Conservation (phyloP, 176 grass and related monocot genomes). For the Melocanna baccifera region DNA sequence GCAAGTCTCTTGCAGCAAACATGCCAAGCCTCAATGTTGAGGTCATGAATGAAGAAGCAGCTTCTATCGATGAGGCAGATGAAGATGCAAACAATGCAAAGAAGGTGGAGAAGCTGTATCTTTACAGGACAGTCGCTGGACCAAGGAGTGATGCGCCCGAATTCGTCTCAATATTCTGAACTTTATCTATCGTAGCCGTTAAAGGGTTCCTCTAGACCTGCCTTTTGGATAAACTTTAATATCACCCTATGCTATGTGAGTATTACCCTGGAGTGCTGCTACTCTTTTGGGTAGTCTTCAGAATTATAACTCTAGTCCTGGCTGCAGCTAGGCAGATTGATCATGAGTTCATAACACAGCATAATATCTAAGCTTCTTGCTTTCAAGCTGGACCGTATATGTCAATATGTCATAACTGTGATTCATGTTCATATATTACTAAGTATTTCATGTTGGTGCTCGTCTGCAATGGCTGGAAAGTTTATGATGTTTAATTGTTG, state of each 20-base stretch:
- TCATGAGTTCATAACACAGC: background rate
- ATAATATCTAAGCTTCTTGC: background rate
- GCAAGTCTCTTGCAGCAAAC: slow-evolving; percentile 55
- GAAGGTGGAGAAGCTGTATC: slow-evolving; percentile 62
- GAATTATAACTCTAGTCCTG: background rate
- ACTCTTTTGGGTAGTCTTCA: background rate
- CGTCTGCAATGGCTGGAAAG: background rate
- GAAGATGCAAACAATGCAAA: background rate
- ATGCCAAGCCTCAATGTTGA: slow-evolving; percentile 66
- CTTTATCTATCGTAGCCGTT: background rate
- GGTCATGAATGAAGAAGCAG: slow-evolving; percentile 40
- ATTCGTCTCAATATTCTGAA: slow-evolving; percentile 49
- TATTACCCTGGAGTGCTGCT: background rate
- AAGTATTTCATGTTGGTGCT: background rate
- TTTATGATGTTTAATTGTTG: background rate
- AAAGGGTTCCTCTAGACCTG: background rate
- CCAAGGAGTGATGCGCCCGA: slow-evolving; percentile 51
- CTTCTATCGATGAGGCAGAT: background rate
- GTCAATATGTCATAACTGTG: background rate
- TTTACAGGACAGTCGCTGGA: slow-evolving; percentile 64
- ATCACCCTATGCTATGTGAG: background rate
- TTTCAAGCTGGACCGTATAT: background rate
- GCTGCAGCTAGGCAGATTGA: background rate
- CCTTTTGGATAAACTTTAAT: background rate
- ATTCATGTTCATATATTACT: background rate